A percentile compares a stretch with the other conserved stretches of the same genome.
phyloP scores from a whole-genome alignment of 495 filamentous ascomycete genomes.

The Trichocladium antarcticum region DNA sequence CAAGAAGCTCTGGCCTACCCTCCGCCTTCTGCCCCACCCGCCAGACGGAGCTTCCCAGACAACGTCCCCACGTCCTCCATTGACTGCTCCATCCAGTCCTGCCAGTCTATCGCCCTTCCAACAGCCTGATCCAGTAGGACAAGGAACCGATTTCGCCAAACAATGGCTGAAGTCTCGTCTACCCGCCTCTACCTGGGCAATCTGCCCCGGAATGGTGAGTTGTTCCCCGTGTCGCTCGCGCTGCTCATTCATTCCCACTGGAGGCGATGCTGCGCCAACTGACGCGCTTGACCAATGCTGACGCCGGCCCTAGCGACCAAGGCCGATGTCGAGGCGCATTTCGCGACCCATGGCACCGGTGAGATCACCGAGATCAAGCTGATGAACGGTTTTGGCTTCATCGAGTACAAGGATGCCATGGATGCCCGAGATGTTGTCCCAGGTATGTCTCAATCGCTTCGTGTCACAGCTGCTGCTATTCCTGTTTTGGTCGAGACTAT shows the following conservation, averaged over 20 bases:
- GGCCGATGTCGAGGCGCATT: slow-evolving; percentile 90
- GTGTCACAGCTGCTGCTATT: slow-evolving; percentile 1
- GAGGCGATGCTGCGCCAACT: background rate
- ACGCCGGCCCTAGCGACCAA: slow-evolving; percentile 63
- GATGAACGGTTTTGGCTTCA: slow-evolving; percentile 99
- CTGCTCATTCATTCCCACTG: background rate
- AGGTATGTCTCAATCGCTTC: slow-evolving; percentile 46
- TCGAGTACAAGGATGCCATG: slow-evolving; percentile 95
- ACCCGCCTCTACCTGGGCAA: slow-evolving; percentile 96
- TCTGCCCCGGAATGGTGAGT: slow-evolving; percentile 90
- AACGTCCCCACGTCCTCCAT: background rate
- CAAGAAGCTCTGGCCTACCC: background rate
- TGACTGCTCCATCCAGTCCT: background rate
- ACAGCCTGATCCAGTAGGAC: slow-evolving; percentile 1
- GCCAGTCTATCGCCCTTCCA: background rate
- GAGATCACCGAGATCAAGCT: slow-evolving; percentile 98
- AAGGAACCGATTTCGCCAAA: background rate
- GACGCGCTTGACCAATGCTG: slow-evolving; percentile 4
- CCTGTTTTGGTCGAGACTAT: too few species aligned
- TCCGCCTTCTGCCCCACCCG: background rate
- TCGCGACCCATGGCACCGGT: slow-evolving; percentile 86
- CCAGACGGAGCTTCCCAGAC: background rate
- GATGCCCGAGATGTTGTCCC: slow-evolving; percentile 96
- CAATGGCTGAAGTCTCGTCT: slow-evolving; percentile 69
- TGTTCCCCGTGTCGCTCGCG: too few species aligned